Evolutionary conservation across 345 rosid species (phyloP).

Genomic region (Brassica carinata): DNA sequence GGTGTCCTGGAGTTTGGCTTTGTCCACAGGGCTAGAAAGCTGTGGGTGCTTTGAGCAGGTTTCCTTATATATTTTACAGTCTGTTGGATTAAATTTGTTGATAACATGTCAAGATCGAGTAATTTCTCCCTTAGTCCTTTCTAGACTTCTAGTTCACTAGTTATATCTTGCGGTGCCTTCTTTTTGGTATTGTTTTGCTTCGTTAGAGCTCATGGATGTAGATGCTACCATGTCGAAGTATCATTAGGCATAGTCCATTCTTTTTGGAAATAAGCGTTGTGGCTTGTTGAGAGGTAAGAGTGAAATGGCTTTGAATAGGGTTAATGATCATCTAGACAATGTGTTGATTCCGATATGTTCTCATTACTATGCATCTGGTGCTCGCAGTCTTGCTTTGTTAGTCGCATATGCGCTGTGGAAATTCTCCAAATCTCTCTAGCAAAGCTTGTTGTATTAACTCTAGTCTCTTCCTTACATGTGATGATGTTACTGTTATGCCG

Average conservation of each 20-base stretch:
- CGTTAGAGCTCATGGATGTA: slow-evolving; percentile 13
- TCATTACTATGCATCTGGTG: background rate
- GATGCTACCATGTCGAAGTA: background rate
- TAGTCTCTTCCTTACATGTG: background rate
- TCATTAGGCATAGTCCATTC: background rate
- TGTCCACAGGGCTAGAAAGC: slow-evolving; percentile 32
- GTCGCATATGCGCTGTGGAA: background rate
- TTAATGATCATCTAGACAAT: background rate
- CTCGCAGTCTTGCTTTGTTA: background rate
- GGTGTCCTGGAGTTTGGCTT: slow-evolving; percentile 36
- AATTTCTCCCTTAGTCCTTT: background rate
- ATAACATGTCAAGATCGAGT: slow-evolving; percentile 13
- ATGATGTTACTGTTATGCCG: background rate
- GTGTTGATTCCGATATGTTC: slow-evolving; percentile 13
- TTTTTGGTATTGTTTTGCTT: slow-evolving; percentile 5
- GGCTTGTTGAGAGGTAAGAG: slow-evolving; percentile 13
- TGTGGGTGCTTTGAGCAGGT: slow-evolving; percentile 29
- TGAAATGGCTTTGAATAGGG: slow-evolving; percentile 7
- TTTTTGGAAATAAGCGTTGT: slow-evolving; percentile 9
- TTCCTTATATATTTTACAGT: slow-evolving; percentile 14
- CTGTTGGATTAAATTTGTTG: slow-evolving; percentile 5
- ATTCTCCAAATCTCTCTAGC: background rate
- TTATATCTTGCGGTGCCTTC: background rate
- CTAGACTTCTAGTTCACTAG: background rate
- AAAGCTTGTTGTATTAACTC: background rate